Percentiles rank a stretch among this genome's conserved stretches.
Conservation (phyloP, 164 flowering plant species). For the Santalum album region DNA sequence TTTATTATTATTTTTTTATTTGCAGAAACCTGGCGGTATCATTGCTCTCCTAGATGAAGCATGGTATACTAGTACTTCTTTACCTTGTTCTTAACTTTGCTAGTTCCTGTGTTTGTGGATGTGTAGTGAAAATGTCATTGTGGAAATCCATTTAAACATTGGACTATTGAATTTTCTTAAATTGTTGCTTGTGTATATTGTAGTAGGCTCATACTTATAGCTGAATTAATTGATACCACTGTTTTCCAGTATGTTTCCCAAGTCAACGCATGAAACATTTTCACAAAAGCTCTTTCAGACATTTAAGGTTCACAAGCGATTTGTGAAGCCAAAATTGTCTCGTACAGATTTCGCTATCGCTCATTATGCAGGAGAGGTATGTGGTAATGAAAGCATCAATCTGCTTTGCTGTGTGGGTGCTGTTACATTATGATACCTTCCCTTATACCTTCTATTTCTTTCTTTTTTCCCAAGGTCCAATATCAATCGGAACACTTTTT, state of each 20-base stretch:
- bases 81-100: neutral
- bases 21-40: slow-evolving; percentile 75
- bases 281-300: slow-evolving; percentile 68
- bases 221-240: no score
- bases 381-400: neutral
- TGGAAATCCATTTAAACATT: no score
- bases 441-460: neutral
- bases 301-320: slow-evolving; percentile 58
- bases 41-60: slow-evolving; percentile 73
- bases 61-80: slow-evolving; percentile 29
- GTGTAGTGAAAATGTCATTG: no score
- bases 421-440: neutral
- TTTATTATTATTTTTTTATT: slow-evolving; percentile 8
- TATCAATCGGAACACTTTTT: slow-evolving; percentile 72
- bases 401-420: neutral
- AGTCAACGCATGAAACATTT: slow-evolving; percentile 74
- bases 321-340: slow-evolving; percentile 66
- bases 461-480: slow-evolving; percentile 28
- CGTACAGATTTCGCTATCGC: slow-evolving; percentile 61
- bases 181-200: neutral
- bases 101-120: no score
- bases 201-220: neutral
- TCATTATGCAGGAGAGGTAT: slow-evolving; percentile 83
- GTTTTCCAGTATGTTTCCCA: slow-evolving; percentile 69
- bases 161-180: no score